phyloP scores from a whole-genome alignment of 1,139 yeast genomes.

The Tardiomyces depauwii region DNA sequence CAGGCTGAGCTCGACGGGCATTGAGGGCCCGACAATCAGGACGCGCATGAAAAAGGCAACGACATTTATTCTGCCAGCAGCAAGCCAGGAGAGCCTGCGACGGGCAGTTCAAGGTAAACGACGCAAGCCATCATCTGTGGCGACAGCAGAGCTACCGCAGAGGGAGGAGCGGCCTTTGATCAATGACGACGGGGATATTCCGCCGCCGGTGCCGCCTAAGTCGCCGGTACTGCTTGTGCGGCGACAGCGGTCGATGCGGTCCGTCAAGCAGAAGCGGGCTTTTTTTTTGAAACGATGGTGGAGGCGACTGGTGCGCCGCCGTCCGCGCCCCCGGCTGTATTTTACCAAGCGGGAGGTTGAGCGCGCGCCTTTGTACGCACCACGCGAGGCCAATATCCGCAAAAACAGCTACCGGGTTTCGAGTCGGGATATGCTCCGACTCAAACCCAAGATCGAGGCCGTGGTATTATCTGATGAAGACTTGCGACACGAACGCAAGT shows the following conservation, averaged over 20 bases:
- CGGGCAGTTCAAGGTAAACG: background rate
- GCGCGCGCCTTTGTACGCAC: background rate
- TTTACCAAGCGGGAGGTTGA: background rate
- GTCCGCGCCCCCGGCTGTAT: background rate
- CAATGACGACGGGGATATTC: background rate
- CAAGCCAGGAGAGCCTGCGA: background rate
- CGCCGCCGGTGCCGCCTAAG: background rate
- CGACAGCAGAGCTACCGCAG: background rate
- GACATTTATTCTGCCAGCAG: background rate
- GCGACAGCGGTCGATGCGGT: background rate
- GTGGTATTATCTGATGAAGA: background rate
- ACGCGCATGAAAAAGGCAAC: background rate
- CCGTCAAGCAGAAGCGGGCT: background rate
- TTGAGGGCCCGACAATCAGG: background rate
- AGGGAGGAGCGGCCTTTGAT: background rate
- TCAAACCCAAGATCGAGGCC: background rate
- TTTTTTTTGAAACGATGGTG: background rate
- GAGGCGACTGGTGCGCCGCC: background rate
- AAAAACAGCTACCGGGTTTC: background rate
- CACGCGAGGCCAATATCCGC: background rate
- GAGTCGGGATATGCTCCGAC: background rate
- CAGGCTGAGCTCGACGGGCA: background rate
- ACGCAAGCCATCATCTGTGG: background rate
- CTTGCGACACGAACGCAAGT: background rate
- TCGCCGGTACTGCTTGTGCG: background rate